Conservation (phyloP, 148 eudicot species). For the Linanthus parryae region DNA sequence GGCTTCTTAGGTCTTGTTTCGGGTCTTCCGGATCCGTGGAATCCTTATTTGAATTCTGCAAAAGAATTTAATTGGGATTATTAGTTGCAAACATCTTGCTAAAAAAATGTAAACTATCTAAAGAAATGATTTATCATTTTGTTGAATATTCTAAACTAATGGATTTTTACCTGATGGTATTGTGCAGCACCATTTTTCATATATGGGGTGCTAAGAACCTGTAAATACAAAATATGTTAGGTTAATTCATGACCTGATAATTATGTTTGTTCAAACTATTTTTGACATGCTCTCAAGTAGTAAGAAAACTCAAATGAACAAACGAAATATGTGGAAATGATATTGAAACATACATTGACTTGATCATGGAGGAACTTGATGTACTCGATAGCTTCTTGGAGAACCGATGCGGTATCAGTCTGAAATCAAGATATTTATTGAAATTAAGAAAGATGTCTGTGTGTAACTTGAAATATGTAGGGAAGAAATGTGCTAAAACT, state of each 20-base stretch:
- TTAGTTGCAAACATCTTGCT: too few relatives aligned
- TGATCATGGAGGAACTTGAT: slow-evolving; percentile 93
- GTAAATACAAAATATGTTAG: slow-evolving; percentile 15
- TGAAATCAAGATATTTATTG: slow-evolving; percentile 17
- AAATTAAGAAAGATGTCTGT: neutral
- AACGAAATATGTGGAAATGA: too few relatives aligned
- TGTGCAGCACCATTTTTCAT: slow-evolving; percentile 41
- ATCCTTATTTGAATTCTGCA: slow-evolving; percentile 27
- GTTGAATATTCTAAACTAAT: neutral
- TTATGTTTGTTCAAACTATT: too few relatives aligned
- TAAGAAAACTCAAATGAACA: too few relatives aligned
- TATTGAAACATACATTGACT: slow-evolving; percentile 64
- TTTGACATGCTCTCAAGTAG: too few relatives aligned
- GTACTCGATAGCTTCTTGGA: slow-evolving; percentile 91
- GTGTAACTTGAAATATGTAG: too few relatives aligned
- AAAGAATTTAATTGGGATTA: slow-evolving; percentile 1
- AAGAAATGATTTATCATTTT: too few relatives aligned
- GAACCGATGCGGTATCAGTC: slow-evolving; percentile 98
- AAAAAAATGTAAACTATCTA: too few relatives aligned
- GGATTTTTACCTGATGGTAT: neutral
- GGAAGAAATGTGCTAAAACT: too few relatives aligned
- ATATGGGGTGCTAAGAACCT: slow-evolving; percentile 76
- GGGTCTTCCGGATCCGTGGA: slow-evolving; percentile 17
- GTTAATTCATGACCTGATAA: too few relatives aligned
- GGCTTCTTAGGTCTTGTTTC: slow-evolving; percentile 47